Evolutionary conservation across 805 yeast genomes (phyloP).

Genomic region (Candida silvicultrix): DNA sequence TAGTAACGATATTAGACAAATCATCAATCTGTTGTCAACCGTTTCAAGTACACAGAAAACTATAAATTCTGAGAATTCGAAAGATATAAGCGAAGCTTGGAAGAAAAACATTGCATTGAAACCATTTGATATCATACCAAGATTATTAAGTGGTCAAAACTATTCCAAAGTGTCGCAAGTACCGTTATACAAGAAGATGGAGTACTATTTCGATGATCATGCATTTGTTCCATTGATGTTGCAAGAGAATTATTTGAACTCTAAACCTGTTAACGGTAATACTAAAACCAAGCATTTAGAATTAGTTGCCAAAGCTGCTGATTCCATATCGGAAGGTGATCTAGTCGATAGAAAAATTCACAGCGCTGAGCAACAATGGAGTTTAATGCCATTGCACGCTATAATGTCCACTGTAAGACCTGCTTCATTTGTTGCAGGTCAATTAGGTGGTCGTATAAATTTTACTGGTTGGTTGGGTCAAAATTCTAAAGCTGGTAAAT

Average conservation of each 20-base stretch:
- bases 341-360: conserved; percentile 75
- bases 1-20: conserved; percentile 88
- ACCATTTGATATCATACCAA: conserved; percentile 84
- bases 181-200: conserved; percentile 74
- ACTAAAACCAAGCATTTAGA: conserved; percentile 48
- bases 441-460: conserved; percentile 58
- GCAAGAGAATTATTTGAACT: conserved; percentile 81
- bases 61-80: conserved; percentile 59
- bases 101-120: conserved; percentile 85
- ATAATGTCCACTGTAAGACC: conserved; percentile 82
- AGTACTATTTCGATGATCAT: conserved; percentile 87
- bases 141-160: conserved; percentile 53
- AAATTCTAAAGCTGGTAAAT: conserved; percentile 78
- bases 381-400: conserved; percentile 86
- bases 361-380: conserved; percentile 92
- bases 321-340: conserved; percentile 81
- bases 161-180: conserved; percentile 48
- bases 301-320: conserved; percentile 73
- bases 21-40: conserved; percentile 82
- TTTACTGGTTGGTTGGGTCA: conserved; percentile 90
- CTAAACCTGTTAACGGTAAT: conserved; percentile 47
- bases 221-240: conserved; percentile 94
- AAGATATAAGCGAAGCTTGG: conserved; percentile 64
- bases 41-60: conserved; percentile 66
- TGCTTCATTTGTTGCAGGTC: conserved; percentile 67